Evolutionary conservation across 495 filamentous ascomycete species (phyloP).

Genomic region (Hypoxylon fragiforme): DNA sequence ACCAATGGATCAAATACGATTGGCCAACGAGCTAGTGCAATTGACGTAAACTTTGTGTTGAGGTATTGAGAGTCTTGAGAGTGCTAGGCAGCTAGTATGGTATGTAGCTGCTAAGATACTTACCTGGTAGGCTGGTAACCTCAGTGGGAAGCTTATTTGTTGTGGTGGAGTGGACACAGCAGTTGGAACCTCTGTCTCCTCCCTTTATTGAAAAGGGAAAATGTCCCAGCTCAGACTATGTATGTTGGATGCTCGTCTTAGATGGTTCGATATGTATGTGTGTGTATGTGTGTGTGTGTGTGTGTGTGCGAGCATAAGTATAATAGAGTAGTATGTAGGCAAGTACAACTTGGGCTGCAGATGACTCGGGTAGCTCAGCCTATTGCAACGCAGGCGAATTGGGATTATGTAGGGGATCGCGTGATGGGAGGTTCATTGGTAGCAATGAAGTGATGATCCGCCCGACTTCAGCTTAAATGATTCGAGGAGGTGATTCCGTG

Average conservation of each 20-base stretch:
- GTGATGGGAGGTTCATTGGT: slow-evolving; percentile 30
- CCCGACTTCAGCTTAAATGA: slow-evolving; percentile 1
- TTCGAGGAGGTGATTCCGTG: slow-evolving; percentile 14
- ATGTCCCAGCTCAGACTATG: slow-evolving; percentile 14
- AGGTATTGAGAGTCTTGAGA: too few relatives aligned
- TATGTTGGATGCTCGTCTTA: slow-evolving; percentile 6
- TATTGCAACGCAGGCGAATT: slow-evolving; percentile 23
- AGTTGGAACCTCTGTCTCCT: slow-evolving; percentile 21
- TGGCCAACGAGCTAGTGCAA: slow-evolving; percentile 23
- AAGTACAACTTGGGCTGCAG: slow-evolving; percentile 29
- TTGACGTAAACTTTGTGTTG: slow-evolving; percentile 27
- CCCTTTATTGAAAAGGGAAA: slow-evolving; percentile 21
- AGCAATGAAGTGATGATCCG: slow-evolving; percentile 23
- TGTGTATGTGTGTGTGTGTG: too few relatives aligned
- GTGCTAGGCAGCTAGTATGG: too few relatives aligned
- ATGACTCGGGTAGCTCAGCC: slow-evolving; percentile 36
- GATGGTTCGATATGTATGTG: slow-evolving; percentile 24
- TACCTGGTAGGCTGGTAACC: too few relatives aligned
- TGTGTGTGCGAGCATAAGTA: too few relatives aligned
- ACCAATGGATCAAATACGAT: slow-evolving; percentile 27
- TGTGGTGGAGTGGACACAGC: slow-evolving; percentile 17
- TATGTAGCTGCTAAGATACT: too few relatives aligned
- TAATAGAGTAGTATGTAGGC: too few relatives aligned
- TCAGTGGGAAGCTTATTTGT: slow-evolving; percentile 31
- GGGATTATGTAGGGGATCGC: slow-evolving; percentile 31